Evolutionary conservation across 1,139 yeast genomes (phyloP), one percentile per base, ranked within the genome.

Genomic region (Sugiyamaella sp.): DNA sequence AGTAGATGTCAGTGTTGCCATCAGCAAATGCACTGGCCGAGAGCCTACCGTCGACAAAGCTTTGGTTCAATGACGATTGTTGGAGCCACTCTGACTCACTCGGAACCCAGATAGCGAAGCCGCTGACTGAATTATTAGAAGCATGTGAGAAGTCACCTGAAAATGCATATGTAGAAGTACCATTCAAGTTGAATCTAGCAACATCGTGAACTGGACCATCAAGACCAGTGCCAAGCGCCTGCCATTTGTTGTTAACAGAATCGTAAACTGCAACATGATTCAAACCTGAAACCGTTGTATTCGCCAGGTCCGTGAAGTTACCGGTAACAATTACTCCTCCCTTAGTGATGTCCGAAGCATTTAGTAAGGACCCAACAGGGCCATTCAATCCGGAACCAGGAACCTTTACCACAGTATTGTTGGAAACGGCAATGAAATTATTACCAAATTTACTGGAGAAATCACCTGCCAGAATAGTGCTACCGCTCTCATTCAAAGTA

Each of bases 391-490:
- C 79, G 32, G 67, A 69, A 17, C 70, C 70, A 25, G 69, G 61
- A 1, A 68, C 55, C n/a, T 63, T 51, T 2, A 57, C 52, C 5
- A 59, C 53, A 0, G 57, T 25, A 29, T 33, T 40, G 25, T 52
- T 51, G 4, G 42, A 14, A 22, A 52, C 38, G 5, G 52, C 42
- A 20, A 53, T 20, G 2, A 49, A 12, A 42, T 50, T 51, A 24
- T 42, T 29, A n/a, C 52, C 48, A n/a, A 27, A 21, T 10, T 40
- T 72, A 10, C 65, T 59, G 8, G 69, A 60, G 57, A 85, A 81
- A 35, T 76, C 71, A 16, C 95, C 95, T 14, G 75, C 80, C 40
- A 73, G 70, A 56, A 65, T 71, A 8, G 25, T 33, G 2, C 21
- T 42, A 24, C 20, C 35, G 19, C 66, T 67, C 12, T 64, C 71